Evolutionary conservation across 2,329 filamentous ascomycete genomes (phyloP), one percentile per base, ranked within the genome.

Genomic region (Talaromyces piceae): DNA sequence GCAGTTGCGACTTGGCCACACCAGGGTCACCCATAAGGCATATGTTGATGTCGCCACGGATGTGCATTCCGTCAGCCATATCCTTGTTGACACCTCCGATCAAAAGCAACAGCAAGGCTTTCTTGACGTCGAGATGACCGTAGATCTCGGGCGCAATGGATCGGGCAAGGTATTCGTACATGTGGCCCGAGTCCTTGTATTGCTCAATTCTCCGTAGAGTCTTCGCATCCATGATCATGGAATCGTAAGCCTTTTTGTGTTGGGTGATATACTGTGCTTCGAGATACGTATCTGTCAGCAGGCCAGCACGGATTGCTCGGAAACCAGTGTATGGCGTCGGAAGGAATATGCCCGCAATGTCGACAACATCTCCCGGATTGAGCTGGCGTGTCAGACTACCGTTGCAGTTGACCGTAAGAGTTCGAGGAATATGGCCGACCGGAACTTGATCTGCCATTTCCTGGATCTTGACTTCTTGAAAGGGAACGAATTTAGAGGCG

Each of bases 401-500:
- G 64, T 94, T 86, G 69, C 90, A 95, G 62, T 95, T 81, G 20
- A 98, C 76, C 0, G 91, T 97, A 56, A 98, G 74, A 52, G 89
- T 89, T 53, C 93, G 83, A 27, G 93, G 93, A 61, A 98, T 98
- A 67, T 98, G 93, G 47, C 93, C 93, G 57, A 98, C 94, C 6
- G 93, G 93, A 0, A 98, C 93, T 69, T 98, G 93, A 67, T 98
- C 93, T n/a, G 93, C 90, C 83, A 97, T 88, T 67, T 98, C 93
- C 71, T 98, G 93, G 51, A 98, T 90, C 74, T 97, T 97, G 71
- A 97, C 83, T 70, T 98, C 93, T 70, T 98, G 93, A 75, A 98
- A 98, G 3, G 93, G 90, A 63, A 95, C 74, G 65, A 97, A 98
- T 64, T 97, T 98, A 47, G 91, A 96, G 0, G 91, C 93, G 61